Conservation (phyloP, 2,329 filamentous ascomycete genomes). For the Colletotrichum somersetense region DNA sequence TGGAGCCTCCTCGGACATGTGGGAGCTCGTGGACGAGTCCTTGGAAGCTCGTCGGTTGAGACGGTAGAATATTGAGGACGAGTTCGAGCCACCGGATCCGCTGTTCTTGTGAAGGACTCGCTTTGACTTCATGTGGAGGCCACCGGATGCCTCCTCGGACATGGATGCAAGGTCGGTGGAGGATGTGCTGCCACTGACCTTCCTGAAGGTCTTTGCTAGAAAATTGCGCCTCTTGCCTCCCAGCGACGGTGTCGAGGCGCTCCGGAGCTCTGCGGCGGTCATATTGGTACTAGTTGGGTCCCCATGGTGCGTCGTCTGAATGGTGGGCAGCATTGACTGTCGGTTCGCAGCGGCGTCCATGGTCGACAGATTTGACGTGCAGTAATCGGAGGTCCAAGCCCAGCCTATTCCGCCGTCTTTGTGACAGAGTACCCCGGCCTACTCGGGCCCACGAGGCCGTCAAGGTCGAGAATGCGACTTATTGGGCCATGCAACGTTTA, state of each 20-base stretch:
- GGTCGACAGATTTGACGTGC: slow-evolving; percentile 31
- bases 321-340: slow-evolving; percentile 39
- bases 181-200: slow-evolving; percentile 41
- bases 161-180: slow-evolving; percentile 37
- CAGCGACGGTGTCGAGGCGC: slow-evolving; percentile 31
- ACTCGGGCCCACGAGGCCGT: slow-evolving; percentile 36
- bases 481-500: slow-evolving; percentile 40
- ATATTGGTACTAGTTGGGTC: slow-evolving; percentile 15
- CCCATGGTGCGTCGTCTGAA: slow-evolving; percentile 41
- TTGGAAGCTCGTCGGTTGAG: slow-evolving; percentile 57
- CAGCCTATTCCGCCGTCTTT: slow-evolving; percentile 34
- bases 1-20: slow-evolving; percentile 40
- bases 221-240: slow-evolving; percentile 40
- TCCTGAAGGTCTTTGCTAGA: slow-evolving; percentile 42
- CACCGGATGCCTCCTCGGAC: slow-evolving; percentile 22
- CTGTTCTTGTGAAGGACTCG: slow-evolving; percentile 52
- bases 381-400: slow-evolving; percentile 26
- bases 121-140: slow-evolving; percentile 28
- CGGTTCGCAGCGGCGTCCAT: slow-evolving; percentile 37
- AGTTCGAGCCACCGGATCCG: slow-evolving; percentile 41
- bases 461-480: slow-evolving; percentile 39
- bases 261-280: slow-evolving; percentile 33
- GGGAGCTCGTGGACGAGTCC: slow-evolving; percentile 50
- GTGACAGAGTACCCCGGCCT: slow-evolving; percentile 24
- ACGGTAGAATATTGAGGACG: slow-evolving; percentile 55